phyloP scores from a whole-genome alignment of 441 rosid genomes.

The Kokia cookei region DNA sequence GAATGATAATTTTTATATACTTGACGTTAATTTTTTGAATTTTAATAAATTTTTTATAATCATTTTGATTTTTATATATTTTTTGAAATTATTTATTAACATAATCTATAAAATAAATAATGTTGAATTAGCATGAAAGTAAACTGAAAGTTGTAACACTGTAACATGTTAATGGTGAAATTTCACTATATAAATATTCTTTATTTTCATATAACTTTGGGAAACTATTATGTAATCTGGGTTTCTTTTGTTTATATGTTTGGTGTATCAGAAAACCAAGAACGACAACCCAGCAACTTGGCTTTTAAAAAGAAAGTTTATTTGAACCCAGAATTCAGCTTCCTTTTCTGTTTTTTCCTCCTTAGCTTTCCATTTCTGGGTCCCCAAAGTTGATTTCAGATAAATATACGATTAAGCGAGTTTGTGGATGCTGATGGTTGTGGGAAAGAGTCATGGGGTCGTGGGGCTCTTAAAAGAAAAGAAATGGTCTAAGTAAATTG shows the following conservation, averaged over 20 bases:
- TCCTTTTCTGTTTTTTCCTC: neutral
- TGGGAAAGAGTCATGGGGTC: neutral
- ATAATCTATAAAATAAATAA: too few species aligned
- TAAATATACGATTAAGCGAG: neutral
- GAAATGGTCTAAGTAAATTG: neutral
- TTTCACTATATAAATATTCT: too few species aligned
- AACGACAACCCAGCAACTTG: neutral
- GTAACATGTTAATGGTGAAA: too few species aligned
- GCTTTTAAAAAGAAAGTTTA: neutral
- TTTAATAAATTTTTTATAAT: too few species aligned
- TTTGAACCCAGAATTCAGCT: neutral
- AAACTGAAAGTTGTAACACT: too few species aligned
- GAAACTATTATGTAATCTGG: too few species aligned
- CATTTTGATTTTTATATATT: too few species aligned
- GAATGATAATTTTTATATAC: too few species aligned
- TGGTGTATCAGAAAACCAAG: constrained; percentile 16
- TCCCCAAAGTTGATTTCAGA: neutral
- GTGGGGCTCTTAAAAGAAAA: neutral
- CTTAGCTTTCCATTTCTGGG: neutral
- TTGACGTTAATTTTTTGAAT: too few species aligned
- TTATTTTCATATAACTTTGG: too few species aligned
- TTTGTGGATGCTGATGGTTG: constrained; percentile 16
- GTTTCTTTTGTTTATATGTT: neutral
- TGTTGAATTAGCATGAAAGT: too few species aligned
- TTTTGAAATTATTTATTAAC: too few species aligned